These are phyloP conservation scores for Termitomyces sp. DNA, from an alignment of 768 basidiomycete genomes.

Conservation along the genomic window DNA sequence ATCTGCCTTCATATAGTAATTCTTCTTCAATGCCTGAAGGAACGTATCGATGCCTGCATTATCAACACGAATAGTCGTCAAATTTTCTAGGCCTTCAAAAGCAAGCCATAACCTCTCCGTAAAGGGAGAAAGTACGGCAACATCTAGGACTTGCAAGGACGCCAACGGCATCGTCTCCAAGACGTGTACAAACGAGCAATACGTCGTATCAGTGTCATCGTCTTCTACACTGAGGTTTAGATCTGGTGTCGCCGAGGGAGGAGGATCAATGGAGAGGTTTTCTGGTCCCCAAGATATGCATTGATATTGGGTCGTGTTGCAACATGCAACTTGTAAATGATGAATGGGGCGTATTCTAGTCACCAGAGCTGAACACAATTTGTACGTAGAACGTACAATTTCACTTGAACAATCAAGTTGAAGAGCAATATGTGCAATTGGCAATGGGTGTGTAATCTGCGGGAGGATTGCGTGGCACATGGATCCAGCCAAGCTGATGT, in stretches of 20 bases:
- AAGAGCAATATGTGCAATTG: neutral
- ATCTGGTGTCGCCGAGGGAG: neutral
- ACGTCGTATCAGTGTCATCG: too few relatives aligned
- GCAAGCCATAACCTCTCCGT: neutral
- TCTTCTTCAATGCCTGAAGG: neutral
- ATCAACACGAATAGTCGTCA: neutral
- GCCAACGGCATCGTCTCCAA: neutral
- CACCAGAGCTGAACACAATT: neutral
- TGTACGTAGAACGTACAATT: neutral
- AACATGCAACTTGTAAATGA: neutral
- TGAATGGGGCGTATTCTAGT: neutral
- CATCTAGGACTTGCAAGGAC: neutral
- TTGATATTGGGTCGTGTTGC: rapidly evolving
- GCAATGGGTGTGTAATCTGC: neutral
- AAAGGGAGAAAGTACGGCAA: neutral
- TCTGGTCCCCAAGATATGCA: neutral
- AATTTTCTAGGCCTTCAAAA: neutral
- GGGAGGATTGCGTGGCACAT: neutral
- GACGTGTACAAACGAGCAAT: neutral
- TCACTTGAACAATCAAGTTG: neutral
- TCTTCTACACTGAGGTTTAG: neutral
- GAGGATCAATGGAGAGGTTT: neutral
- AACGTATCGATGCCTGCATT: neutral
- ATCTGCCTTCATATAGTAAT: neutral
- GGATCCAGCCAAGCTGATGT: neutral